Evolutionary conservation across 805 yeast genomes (phyloP), one percentile per base, ranked within the genome.

Genomic region (Wickerhamomyces rabaulensis): DNA sequence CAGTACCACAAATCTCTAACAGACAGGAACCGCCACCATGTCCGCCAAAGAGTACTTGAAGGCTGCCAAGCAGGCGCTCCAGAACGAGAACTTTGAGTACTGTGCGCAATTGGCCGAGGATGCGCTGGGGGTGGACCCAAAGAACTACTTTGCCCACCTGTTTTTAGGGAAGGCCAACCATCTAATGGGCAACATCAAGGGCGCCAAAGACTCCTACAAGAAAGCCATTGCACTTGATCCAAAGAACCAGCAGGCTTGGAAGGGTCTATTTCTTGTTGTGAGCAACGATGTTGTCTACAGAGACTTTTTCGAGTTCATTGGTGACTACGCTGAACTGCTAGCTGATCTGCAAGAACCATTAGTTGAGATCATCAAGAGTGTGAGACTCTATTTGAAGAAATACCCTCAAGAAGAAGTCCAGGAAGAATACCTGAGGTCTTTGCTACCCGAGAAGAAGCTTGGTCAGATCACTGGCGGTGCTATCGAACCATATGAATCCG

Each of bases 111-210:
- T 74, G 41, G 75, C 82, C 19, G 67, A 77, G 23, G 76, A 78
- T 33, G 83, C 79, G 3, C 62, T 89, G 9, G 74, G 71, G 10
- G 51, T 68, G 4, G 95, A 87, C 49, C 67, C 71, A 3, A 54
- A 70, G 8, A 78, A 78, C 61, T 84, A 82, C 61, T 77, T 75
- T 58, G 97, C 91, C 15, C 71, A 73, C 54, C 74, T 87, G 4
- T 80, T 90, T 55, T 67, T 77, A 42, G 97, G 94, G 9, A 89
- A 87, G 60, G 77, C 89, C 1, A 69, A 74, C 47, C 80, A 80
- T 48, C 60, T 75, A 9, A 54, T 73, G 44, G 61, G 68, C 13
- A 64, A 75, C 6, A 47, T 60, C 5, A 56, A 60, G 2, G 55
- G 62, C 4, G 82, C 87, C 0, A 51, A 65, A 12, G 52, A 51